Conservation (phyloP, 805 yeast species). For the Wickerhamomyces tratensis region DNA sequence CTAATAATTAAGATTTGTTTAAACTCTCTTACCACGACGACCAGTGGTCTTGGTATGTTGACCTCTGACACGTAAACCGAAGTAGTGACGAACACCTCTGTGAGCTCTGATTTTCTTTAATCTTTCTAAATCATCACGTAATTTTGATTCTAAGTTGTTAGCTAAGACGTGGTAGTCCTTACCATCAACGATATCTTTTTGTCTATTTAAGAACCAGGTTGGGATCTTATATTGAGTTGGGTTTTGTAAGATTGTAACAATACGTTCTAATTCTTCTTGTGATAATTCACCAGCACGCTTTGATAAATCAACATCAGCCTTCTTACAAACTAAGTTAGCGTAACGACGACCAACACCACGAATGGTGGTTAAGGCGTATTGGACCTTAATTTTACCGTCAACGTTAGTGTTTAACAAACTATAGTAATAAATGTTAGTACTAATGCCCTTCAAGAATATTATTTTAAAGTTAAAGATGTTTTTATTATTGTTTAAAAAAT, state of each 20-base stretch:
- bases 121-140: constrained; percentile 99
- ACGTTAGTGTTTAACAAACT: constrained; percentile 99
- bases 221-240: constrained; percentile 99
- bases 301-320: constrained; percentile 97
- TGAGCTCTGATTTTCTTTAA: constrained; percentile 99
- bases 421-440: constrained; percentile 28
- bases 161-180: constrained; percentile 99
- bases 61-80: constrained; percentile 99
- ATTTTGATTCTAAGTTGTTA: constrained; percentile 97
- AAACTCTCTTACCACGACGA: constrained; percentile 68
- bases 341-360: constrained; percentile 99
- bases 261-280: constrained; percentile 99
- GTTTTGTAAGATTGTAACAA: constrained; percentile 99
- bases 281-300: constrained; percentile 99
- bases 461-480: neutral
- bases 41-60: constrained; percentile 99
- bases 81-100: constrained; percentile 99
- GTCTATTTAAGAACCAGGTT: constrained; percentile 99
- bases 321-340: constrained; percentile 99
- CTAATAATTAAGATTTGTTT: constrained; percentile 6
- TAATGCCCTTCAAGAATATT: neutral
- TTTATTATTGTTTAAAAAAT: neutral
- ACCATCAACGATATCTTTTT: constrained; percentile 96
- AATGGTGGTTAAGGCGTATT: constrained; percentile 99
- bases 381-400: constrained; percentile 99